Conservation (phyloP, 73 alveolate genomes). For the Uronychia binucleata region DNA sequence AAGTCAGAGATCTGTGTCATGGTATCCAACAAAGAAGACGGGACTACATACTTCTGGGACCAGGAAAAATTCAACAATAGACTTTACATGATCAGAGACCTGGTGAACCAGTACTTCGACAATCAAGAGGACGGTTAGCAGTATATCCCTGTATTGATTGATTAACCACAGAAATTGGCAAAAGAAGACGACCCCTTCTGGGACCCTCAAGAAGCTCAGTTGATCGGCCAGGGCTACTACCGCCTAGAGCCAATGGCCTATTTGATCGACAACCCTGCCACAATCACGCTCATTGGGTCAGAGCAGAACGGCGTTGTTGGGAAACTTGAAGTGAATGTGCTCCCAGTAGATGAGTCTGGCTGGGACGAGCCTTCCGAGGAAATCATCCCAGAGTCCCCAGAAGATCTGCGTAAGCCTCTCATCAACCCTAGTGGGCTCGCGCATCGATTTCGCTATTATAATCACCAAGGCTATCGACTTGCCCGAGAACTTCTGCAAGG, state of each 20-base stretch:
- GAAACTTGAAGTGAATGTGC: constrained; percentile 65
- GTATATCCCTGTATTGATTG: background rate
- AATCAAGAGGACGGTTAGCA: constrained; percentile 7
- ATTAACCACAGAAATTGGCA: constrained; percentile 35
- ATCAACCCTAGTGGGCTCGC: constrained; percentile 21
- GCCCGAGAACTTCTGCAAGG: constrained; percentile 77
- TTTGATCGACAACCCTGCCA: constrained; percentile 85
- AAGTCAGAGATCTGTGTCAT: constrained; percentile 56
- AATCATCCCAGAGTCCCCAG: constrained; percentile 59
- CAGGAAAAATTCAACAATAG: constrained; percentile 58
- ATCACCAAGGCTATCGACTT: constrained; percentile 51
- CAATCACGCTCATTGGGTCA: constrained; percentile 76
- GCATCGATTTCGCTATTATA: constrained; percentile 45
- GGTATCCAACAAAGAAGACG: constrained; percentile 56
- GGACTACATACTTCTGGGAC: constrained; percentile 48
- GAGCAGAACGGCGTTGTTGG: constrained; percentile 68
- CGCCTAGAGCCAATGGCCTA: constrained; percentile 89
- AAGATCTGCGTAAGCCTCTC: constrained; percentile 21
- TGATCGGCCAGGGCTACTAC: constrained; percentile 86
- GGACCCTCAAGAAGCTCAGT: constrained; percentile 88
- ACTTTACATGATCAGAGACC: constrained; percentile 58
- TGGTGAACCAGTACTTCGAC: constrained; percentile 55
- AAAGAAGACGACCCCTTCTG: constrained; percentile 92
- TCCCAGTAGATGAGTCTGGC: constrained; percentile 83
- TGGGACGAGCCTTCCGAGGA: constrained; percentile 73